phyloP scores from a whole-genome alignment of 2,329 filamentous ascomycete genomes.

The Triangularia verruculosa region DNA sequence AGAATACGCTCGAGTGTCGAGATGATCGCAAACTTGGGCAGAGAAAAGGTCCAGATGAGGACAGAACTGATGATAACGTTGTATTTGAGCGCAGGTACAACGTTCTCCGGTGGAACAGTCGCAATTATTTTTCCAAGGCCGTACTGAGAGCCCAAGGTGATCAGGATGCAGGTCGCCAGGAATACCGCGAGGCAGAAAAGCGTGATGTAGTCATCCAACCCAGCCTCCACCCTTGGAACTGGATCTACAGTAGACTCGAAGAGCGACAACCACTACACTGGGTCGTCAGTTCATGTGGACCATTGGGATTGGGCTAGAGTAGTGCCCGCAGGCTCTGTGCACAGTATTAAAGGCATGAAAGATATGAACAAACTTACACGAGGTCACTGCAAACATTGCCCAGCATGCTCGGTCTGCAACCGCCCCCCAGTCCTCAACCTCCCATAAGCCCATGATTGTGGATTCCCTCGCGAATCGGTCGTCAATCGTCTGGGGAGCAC shows the following conservation, averaged over 20 bases:
- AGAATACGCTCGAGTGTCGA: conserved; percentile 34
- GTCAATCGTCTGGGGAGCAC: no score
- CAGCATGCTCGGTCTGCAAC: conserved; percentile 13
- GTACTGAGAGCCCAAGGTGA: conserved; percentile 29
- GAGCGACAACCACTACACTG: conserved; percentile 28
- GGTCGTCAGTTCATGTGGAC: not conserved
- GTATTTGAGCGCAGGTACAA: conserved; percentile 29
- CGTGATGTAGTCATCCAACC: conserved; percentile 35
- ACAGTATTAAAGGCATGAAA: not conserved
- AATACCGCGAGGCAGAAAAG: conserved; percentile 31
- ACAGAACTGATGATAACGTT: conserved; percentile 33
- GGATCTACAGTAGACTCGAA: conserved; percentile 30
- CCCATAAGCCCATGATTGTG: conserved; percentile 8
- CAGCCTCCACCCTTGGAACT: conserved; percentile 24
- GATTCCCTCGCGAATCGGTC: not conserved
- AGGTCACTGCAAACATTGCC: conserved; percentile 15
- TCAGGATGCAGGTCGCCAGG: conserved; percentile 31
- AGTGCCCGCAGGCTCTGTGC: not conserved
- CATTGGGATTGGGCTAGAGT: not conserved
- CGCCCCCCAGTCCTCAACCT: conserved; percentile 8
- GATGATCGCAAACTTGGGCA: conserved; percentile 36
- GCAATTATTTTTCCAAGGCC: conserved; percentile 31
- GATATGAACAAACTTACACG: conserved; percentile 2
- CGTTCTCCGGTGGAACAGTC: conserved; percentile 19
- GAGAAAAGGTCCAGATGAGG: conserved; percentile 35